phyloP scores from a whole-genome alignment of 108 stramenopile species.

The Cyclotella cryptica region DNA sequence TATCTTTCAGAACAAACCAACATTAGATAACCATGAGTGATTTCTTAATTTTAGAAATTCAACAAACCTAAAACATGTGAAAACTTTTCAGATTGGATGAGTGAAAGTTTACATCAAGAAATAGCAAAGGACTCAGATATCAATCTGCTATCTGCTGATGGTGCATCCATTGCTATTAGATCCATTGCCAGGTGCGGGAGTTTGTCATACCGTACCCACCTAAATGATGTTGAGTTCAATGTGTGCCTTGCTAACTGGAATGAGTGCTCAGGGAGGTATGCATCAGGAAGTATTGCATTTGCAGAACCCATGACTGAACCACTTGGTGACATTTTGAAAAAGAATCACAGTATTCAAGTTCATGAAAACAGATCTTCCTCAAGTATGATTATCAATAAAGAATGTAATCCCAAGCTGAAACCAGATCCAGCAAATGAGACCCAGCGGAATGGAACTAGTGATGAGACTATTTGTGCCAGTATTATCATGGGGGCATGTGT shows the following conservation, averaged over 20 bases:
- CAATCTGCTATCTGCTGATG: slow-evolving; percentile 17
- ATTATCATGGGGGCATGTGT: no score
- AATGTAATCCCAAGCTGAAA: no score
- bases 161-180: slow-evolving; percentile 23
- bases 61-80: slow-evolving; percentile 8
- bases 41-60: slow-evolving; percentile 21
- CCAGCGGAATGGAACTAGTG: no score
- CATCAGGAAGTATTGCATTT: slow-evolving; percentile 13
- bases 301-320: slow-evolving; percentile 9
- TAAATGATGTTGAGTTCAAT: slow-evolving; percentile 14
- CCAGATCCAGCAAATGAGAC: no score
- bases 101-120: neutral
- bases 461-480: no score
- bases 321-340: slow-evolving; percentile 4
- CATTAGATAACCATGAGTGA: neutral
- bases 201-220: neutral
- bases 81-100: slow-evolving; percentile 21
- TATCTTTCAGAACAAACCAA: slow-evolving; percentile 10
- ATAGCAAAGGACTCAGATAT: neutral
- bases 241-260: slow-evolving; percentile 19
- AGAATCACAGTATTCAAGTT: slow-evolving; percentile 3
- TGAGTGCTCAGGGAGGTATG: slow-evolving; percentile 14
- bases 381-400: neutral
- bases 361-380: neutral
- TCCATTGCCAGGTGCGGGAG: slow-evolving; percentile 4